These are phyloP conservation scores for Hortiboletus campestris DNA, from an alignment of 768 basidiomycete genomes.

Conservation along the genomic window DNA sequence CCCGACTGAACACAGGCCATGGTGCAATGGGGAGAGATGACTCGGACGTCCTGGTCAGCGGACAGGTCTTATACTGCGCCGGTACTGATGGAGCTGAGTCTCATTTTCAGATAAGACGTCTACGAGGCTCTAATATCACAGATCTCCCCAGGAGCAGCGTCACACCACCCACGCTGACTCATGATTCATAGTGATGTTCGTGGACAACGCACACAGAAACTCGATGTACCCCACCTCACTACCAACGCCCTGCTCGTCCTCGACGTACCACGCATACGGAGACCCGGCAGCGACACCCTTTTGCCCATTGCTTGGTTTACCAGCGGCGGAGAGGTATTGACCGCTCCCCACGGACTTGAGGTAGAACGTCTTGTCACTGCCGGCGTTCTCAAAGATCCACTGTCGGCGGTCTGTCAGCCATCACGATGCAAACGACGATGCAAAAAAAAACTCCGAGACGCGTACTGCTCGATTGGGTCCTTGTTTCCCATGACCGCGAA, in stretches of 20 bases:
- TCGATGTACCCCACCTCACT: constrained; percentile 38
- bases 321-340: constrained; percentile 40
- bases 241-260: constrained; percentile 41
- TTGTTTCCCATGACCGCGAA: constrained; percentile 3
- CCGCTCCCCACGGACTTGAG: no score
- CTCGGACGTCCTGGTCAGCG: neutral
- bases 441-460: no score
- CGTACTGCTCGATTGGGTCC: constrained; percentile 51
- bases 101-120: no score
- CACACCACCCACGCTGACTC: no score
- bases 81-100: no score
- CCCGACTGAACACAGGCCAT: constrained; percentile 36
- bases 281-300: constrained; percentile 36
- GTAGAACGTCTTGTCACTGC: constrained; percentile 34
- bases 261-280: constrained; percentile 50
- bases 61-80: neutral
- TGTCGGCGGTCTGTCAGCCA: no score
- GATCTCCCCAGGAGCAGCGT: no score
- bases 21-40: neutral
- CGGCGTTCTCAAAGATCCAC: no score
- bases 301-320: constrained; percentile 41
- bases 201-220: neutral
- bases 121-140: no score
- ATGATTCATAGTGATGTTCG: no score
- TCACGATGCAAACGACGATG: no score